phyloP scores from a whole-genome alignment of 176 grass and related monocot species.

The Triticum timopheevii region DNA sequence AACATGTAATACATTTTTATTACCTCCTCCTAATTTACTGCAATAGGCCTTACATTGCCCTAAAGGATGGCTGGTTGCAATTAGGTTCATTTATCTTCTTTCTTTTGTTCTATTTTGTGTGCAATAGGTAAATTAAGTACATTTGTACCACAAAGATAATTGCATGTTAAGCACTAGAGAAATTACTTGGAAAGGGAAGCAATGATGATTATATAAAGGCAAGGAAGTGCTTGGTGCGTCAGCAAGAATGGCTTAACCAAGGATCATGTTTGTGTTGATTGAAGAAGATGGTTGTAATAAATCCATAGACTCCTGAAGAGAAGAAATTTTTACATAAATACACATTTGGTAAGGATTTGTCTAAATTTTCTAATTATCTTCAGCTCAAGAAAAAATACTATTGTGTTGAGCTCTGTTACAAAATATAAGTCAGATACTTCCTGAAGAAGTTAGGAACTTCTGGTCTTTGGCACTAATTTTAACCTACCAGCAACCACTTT shows the following conservation, averaged over 20 bases:
- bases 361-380: too few species aligned
- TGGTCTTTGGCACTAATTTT: background rate
- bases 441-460: background rate
- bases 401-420: background rate
- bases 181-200: background rate
- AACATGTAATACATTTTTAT: background rate
- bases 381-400: too few species aligned
- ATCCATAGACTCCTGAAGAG: background rate
- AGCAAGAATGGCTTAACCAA: background rate
- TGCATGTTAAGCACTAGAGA: background rate
- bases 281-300: background rate
- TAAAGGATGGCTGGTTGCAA: too few species aligned
- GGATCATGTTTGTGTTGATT: background rate
- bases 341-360: too few species aligned
- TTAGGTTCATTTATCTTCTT: too few species aligned
- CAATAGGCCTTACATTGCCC: too few species aligned
- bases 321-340: background rate
- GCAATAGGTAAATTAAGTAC: too few species aligned
- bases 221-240: background rate
- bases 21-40: background rate
- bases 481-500: background rate
- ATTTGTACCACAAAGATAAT: background rate
- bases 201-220: background rate
- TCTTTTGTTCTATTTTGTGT: too few species aligned
- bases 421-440: background rate